phyloP scores from a whole-genome alignment of 306 rosid genomes.

The Medicago arabica region DNA sequence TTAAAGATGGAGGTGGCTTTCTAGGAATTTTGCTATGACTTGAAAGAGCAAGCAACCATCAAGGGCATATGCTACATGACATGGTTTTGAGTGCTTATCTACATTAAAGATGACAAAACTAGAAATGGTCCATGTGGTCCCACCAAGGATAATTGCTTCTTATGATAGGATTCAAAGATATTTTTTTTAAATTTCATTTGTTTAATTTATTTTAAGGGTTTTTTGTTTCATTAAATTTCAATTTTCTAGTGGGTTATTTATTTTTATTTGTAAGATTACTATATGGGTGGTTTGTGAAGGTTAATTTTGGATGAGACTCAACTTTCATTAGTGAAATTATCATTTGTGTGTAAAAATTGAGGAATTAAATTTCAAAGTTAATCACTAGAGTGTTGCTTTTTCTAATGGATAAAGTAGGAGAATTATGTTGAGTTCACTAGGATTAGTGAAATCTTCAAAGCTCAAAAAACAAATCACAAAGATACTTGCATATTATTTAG shows the following conservation, averaged over 20 bases:
- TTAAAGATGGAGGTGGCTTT: slow-evolving; percentile 43
- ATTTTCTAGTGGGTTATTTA: background rate
- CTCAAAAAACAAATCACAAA: too few relatives aligned
- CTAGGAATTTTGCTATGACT: slow-evolving; percentile 32
- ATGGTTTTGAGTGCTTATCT: slow-evolving; percentile 48
- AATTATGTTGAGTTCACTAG: too few relatives aligned
- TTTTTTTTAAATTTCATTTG: background rate
- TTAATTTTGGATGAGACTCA: background rate
- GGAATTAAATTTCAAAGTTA: too few relatives aligned
- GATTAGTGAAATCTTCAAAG: too few relatives aligned
- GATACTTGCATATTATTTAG: too few relatives aligned
- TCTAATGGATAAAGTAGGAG: too few relatives aligned
- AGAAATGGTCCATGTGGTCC: slow-evolving; percentile 47
- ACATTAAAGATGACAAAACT: slow-evolving; percentile 42
- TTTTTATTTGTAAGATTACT: background rate
- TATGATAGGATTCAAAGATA: slow-evolving; percentile 9
- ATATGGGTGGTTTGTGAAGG: background rate
- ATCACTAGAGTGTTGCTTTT: too few relatives aligned
- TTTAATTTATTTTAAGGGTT: background rate
- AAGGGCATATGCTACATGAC: slow-evolving; percentile 18
- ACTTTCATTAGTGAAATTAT: background rate
- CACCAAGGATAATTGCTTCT: slow-evolving; percentile 44
- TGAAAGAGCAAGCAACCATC: slow-evolving; percentile 34
- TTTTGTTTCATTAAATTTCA: background rate
- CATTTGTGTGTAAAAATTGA: background rate